Conservation (phyloP, 139 green algal species). For the Chlamydomonas applanata region DNA sequence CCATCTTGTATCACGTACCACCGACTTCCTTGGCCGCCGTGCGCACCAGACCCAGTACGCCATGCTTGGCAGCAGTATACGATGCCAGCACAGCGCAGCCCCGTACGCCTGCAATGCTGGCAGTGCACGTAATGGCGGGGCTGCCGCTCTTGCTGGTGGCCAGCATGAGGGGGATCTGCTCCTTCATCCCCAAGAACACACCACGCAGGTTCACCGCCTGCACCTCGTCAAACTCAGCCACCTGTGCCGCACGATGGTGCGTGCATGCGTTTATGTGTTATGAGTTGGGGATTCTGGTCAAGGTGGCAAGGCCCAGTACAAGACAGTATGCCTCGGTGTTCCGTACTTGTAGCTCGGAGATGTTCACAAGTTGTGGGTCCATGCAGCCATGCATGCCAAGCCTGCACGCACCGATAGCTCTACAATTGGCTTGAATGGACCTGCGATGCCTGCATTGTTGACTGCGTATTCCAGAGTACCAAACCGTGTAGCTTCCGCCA, state of each 20-base stretch:
- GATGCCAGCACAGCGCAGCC: conserved; percentile 1
- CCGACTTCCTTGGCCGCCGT: conserved; percentile 17
- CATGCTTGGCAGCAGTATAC: conserved; percentile 9
- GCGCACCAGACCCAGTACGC: conserved; percentile 2
- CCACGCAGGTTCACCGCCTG: conserved; percentile 18
- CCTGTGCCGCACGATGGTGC: neutral
- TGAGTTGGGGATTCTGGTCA: too few relatives aligned
- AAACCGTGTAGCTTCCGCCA: neutral
- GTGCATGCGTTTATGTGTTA: neutral
- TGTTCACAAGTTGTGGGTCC: too few relatives aligned
- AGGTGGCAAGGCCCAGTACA: too few relatives aligned
- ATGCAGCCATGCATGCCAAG: neutral
- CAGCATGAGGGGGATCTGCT: conserved; percentile 26
- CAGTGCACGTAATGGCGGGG: conserved; percentile 17
- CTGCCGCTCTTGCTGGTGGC: neutral
- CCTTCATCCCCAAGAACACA: conserved; percentile 16
- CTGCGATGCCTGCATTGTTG: conserved; percentile 22
- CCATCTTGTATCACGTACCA: too few relatives aligned
- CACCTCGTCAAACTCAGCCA: conserved; percentile 19
- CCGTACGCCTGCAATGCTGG: neutral
- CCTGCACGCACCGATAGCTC: neutral
- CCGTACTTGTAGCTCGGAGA: too few relatives aligned
- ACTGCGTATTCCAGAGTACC: conserved; percentile 17
- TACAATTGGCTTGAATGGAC: neutral
- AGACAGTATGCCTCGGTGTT: too few relatives aligned